Percentiles rank a stretch among this genome's conserved stretches.
Conservation (phyloP, 2,329 filamentous ascomycete genomes). For the Grosmannia huntii region DNA sequence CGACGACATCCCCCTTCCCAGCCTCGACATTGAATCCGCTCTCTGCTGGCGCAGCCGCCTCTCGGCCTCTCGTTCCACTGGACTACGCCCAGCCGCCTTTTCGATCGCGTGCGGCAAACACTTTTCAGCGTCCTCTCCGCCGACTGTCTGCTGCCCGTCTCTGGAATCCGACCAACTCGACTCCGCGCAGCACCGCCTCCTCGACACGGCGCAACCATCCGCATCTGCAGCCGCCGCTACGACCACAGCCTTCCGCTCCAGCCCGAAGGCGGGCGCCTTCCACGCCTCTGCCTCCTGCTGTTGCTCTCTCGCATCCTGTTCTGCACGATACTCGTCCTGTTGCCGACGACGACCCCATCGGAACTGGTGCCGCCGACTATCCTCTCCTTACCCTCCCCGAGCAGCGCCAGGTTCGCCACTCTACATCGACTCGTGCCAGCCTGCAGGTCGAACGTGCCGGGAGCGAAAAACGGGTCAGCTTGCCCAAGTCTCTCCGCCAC, state of each 20-base stretch:
- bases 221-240: neutral
- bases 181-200: conserved; percentile 30
- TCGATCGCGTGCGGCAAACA: conserved; percentile 25
- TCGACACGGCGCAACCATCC: neutral
- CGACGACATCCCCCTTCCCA: neutral
- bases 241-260: neutral
- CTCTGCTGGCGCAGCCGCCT: neutral
- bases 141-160: conserved; percentile 36
- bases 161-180: conserved; percentile 50
- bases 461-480: conserved; percentile 35
- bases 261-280: conserved; percentile 34
- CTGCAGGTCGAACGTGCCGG: conserved; percentile 36
- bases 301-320: conserved; percentile 33
- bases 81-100: conserved; percentile 27
- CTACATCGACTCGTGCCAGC: conserved; percentile 31
- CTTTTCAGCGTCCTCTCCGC: conserved; percentile 18
- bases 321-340: conserved; percentile 20
- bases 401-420: conserved; percentile 32
- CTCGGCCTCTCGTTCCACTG: conserved; percentile 7
- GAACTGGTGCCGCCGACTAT: conserved; percentile 30
- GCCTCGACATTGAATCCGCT: neutral
- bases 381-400: conserved; percentile 39
- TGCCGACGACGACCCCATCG: conserved; percentile 24
- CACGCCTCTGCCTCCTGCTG: conserved; percentile 37
- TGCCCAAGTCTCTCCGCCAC: conserved; percentile 39